A percentile compares a stretch with the other conserved stretches of the same genome.
Conservation (phyloP, 768 basidiomycete species). For the Kwoniella newhampshirensis region DNA sequence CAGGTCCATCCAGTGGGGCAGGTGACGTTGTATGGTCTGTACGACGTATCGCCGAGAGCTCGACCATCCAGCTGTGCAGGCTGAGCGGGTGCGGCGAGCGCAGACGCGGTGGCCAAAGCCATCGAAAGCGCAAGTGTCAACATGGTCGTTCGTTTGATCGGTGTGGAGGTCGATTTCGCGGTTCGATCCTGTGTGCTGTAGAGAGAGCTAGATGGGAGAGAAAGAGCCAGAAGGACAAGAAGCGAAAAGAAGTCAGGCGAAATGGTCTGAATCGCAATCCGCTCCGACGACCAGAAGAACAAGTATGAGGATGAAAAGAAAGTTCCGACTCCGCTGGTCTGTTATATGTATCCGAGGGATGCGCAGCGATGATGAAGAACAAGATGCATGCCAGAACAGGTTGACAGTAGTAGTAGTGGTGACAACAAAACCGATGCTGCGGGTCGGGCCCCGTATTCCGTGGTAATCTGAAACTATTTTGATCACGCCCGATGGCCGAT, state of each 20-base stretch:
- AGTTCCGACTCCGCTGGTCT: no score
- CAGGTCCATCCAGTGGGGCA: constrained; percentile 44
- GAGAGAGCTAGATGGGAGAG: not conserved
- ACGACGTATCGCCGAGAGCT: constrained; percentile 17
- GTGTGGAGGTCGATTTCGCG: not conserved
- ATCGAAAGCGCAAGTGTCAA: not conserved
- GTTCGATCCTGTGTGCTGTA: no score
- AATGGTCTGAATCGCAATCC: not conserved
- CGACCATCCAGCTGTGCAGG: constrained; percentile 6
- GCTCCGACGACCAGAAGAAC: not conserved
- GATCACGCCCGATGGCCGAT: no score
- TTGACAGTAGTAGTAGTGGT: no score
- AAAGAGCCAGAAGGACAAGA: not conserved
- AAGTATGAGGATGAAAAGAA: not conserved
- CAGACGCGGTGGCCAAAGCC: not conserved
- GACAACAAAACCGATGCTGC: no score
- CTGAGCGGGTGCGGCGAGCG: constrained; percentile 11
- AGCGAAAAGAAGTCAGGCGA: not conserved
- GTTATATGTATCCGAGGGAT: no score
- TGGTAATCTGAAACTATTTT: no score
- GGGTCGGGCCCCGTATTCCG: no score
- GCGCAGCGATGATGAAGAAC: no score
- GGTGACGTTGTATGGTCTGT: constrained; percentile 43
- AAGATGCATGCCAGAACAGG: no score
- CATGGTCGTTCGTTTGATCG: constrained; percentile 12